phyloP scores from a whole-genome alignment of 352 stramenopile genomes.

The Chrysophaeum taylorii region DNA sequence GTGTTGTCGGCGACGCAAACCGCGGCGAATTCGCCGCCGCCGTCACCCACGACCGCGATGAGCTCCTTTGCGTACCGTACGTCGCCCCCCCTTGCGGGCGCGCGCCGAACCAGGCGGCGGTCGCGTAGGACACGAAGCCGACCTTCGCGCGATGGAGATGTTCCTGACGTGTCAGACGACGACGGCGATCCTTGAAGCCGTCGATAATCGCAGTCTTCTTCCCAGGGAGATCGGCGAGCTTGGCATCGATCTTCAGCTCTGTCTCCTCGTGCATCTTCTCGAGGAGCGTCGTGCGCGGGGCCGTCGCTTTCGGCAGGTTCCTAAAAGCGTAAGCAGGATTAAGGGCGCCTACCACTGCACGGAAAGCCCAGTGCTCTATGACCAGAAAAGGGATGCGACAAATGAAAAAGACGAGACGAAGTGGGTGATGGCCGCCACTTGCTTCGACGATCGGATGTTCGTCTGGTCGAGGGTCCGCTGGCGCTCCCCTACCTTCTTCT shows the following conservation, averaged over 20 bases:
- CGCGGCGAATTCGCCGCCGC: not conserved
- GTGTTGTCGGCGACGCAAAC: slow-evolving; percentile 5
- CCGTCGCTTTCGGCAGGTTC: not conserved
- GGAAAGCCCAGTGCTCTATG: not conserved
- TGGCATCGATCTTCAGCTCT: not conserved
- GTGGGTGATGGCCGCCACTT: not conserved
- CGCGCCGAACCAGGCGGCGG: not conserved
- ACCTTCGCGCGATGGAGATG: not conserved
- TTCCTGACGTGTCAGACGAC: not conserved
- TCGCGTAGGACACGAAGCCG: not conserved
- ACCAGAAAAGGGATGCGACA: not conserved
- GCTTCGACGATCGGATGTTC: not conserved
- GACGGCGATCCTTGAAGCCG: not conserved
- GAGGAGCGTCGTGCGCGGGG: not conserved
- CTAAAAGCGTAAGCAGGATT: not conserved
- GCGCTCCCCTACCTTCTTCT: not conserved
- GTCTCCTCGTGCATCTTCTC: not conserved
- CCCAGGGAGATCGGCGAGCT: not conserved
- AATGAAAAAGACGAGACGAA: not conserved
- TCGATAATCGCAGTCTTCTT: not conserved
- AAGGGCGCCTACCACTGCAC: not conserved
- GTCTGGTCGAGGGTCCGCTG: not conserved
- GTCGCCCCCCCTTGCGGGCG: not conserved
- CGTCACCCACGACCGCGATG: not conserved
- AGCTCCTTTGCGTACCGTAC: not conserved